phyloP scores from a whole-genome alignment of 2,329 filamentous ascomycete species.

The Monosporascus sp. region DNA sequence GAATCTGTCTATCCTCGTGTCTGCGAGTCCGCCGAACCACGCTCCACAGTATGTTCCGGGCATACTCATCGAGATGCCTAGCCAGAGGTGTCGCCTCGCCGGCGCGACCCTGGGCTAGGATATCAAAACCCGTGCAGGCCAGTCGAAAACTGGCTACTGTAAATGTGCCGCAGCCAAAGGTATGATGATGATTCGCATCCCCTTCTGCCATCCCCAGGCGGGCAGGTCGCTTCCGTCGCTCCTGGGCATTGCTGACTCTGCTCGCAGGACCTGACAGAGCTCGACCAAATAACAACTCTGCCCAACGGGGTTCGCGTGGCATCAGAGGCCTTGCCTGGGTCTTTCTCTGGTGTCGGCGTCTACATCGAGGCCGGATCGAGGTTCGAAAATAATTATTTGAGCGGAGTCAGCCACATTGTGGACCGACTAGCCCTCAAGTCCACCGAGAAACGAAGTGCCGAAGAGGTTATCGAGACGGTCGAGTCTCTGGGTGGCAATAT shows the following conservation, averaged over 20 bases:
- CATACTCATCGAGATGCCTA: not conserved
- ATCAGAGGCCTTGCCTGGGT: constrained; percentile 88
- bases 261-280: constrained; percentile 74
- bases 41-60: not conserved
- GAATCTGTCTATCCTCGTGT: not conserved
- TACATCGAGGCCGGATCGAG: constrained; percentile 94
- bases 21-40: not conserved
- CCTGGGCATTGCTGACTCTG: constrained; percentile 2
- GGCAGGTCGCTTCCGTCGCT: not conserved
- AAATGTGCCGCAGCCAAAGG: not conserved
- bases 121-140: not conserved
- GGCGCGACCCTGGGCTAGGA: not conserved
- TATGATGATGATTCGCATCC: not conserved
- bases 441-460: constrained; percentile 65
- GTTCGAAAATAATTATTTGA: constrained; percentile 80
- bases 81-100: not conserved
- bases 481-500: constrained; percentile 92
- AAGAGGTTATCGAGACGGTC: constrained; percentile 81
- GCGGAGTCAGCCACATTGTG: constrained; percentile 92
- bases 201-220: too few species aligned
- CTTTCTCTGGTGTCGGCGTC: constrained; percentile 90
- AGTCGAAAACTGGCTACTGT: not conserved
- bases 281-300: constrained; percentile 82
- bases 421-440: constrained; percentile 93
- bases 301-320: constrained; percentile 92